A percentile compares a stretch with the other conserved stretches of the same genome.
Conservation (phyloP, 345 rosid genomes). For the Bruguiera gymnorhiza region DNA sequence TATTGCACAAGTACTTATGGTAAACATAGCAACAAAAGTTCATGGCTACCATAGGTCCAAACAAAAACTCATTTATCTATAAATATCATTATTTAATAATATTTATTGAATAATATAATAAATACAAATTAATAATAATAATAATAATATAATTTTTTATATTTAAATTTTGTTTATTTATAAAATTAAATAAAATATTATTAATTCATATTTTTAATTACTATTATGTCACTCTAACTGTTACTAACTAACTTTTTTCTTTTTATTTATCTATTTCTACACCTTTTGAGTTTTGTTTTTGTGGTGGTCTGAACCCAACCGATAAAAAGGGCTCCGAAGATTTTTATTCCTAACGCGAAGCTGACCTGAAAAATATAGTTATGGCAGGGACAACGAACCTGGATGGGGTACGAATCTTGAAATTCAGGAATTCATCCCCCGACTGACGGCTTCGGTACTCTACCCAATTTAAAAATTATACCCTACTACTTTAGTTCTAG, state of each 20-base stretch:
- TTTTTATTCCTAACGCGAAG: neutral
- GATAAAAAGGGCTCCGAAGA: neutral
- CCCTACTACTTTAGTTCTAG: neutral
- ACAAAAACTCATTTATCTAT: neutral
- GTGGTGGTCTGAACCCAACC: no score
- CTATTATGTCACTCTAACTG: no score
- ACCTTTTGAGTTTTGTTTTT: no score
- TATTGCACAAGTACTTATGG: neutral
- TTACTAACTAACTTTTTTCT: no score
- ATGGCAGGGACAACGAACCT: constrained; percentile 40
- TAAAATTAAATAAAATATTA: no score
- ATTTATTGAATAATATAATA: no score
- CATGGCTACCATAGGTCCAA: neutral
- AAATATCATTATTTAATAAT: no score
- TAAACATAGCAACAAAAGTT: neutral
- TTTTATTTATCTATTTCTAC: neutral
- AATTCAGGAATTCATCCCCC: constrained; percentile 9
- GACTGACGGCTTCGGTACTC: constrained; percentile 33
- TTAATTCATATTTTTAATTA: no score
- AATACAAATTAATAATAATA: no score
- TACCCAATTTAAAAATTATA: constrained; percentile 9
- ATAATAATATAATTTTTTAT: no score
- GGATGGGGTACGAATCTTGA: constrained; percentile 28
- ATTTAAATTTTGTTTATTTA: no score
- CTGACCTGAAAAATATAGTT: constrained; percentile 31